Evolutionary conservation across 495 filamentous ascomycete genomes (phyloP).

Genomic region (Pseudoneurospora amorphoporcata): DNA sequence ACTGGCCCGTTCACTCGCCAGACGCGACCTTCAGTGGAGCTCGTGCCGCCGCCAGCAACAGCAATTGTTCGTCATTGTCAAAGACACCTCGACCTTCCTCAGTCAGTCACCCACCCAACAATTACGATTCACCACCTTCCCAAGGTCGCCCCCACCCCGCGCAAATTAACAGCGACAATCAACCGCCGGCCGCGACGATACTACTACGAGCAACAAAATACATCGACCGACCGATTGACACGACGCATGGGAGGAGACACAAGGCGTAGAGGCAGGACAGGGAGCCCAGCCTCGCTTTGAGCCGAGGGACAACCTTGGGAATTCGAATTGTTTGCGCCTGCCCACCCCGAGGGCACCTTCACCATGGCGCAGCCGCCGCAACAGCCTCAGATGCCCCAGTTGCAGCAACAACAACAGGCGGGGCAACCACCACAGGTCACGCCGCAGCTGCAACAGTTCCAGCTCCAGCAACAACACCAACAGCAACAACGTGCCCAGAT

Average conservation of each 20-base stretch:
- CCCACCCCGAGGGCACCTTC: neutral
- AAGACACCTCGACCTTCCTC: neutral
- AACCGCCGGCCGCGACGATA: neutral
- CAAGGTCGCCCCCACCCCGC: neutral
- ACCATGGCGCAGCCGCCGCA: constrained; percentile 59
- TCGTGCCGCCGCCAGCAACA: neutral
- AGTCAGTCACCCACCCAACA: neutral
- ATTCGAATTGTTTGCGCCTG: neutral
- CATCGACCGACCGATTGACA: neutral
- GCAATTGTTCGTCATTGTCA: neutral
- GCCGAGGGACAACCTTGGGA: neutral
- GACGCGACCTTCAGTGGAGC: neutral
- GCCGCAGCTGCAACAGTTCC: constrained; percentile 7
- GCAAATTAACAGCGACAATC: neutral
- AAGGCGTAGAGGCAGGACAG: neutral
- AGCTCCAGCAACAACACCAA: constrained; percentile 3
- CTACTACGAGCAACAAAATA: neutral
- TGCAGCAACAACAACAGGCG: constrained; percentile 8
- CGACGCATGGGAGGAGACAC: neutral
- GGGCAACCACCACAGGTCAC: constrained; percentile 2
- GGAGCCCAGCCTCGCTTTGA: neutral
- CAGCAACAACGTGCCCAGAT: constrained; percentile 1
- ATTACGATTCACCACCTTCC: neutral
- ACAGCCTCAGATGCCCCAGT: constrained; percentile 33
- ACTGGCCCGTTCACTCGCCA: neutral